Percentiles rank a stretch among this genome's conserved stretches.
Evolutionary conservation across 148 eudicot species (phyloP).

Genomic region (Tetragonia tetragonoides): DNA sequence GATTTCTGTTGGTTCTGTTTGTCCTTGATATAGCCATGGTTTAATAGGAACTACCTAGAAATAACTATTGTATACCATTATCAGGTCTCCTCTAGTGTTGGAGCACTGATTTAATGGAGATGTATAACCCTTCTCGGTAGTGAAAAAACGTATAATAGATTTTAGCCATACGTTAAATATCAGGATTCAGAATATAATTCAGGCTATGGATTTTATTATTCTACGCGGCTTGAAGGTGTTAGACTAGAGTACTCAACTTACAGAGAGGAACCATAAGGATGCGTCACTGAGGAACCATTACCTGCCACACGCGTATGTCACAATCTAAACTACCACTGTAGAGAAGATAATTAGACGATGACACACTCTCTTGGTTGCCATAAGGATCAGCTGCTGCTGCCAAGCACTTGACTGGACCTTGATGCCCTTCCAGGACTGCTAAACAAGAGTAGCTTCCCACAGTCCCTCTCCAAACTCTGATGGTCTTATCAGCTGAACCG

Average conservation of each 20-base stretch:
- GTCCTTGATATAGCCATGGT: neutral
- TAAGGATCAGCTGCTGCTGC: conserved; percentile 34
- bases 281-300: conserved; percentile 41
- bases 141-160: neutral
- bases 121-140: neutral
- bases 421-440: conserved; percentile 75
- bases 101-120: neutral
- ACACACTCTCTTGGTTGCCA: conserved; percentile 27
- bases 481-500: conserved; percentile 81
- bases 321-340: conserved; percentile 85
- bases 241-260: conserved; percentile 11
- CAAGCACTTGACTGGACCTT: conserved; percentile 80
- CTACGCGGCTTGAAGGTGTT: conserved; percentile 9
- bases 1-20: neutral
- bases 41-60: neutral
- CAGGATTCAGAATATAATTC: conserved; percentile 1
- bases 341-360: conserved; percentile 47
- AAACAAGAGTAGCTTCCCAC: conserved; percentile 53
- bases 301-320: conserved; percentile 81
- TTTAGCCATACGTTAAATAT: conserved; percentile 5
- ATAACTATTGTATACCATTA: neutral
- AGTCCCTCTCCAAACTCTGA: conserved; percentile 70
- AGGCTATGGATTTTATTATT: conserved; percentile 8
- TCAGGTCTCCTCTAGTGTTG: neutral
- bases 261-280: neutral